These are phyloP conservation scores for Westerdykella ornata DNA, from an alignment of 2,329 filamentous ascomycete genomes.

Conservation along the genomic window DNA sequence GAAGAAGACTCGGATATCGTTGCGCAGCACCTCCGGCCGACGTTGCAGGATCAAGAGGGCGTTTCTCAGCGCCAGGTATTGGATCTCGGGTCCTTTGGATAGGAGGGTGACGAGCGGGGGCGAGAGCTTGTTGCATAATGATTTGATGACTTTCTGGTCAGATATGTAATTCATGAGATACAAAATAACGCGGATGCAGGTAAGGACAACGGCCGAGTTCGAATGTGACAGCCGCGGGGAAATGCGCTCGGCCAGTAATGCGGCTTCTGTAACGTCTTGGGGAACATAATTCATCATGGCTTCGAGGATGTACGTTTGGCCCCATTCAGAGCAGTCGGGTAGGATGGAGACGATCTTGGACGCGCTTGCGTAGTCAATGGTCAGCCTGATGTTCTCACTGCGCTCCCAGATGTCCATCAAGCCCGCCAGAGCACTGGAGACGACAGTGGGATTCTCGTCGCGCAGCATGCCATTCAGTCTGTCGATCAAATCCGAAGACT, in stretches of 20 bases:
- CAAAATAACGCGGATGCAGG: conserved; percentile 90
- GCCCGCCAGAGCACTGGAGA: conserved; percentile 83
- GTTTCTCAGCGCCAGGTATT: conserved; percentile 90
- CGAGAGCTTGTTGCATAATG: conserved; percentile 85
- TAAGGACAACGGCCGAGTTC: conserved; percentile 92
- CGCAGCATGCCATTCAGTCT: conserved; percentile 80
- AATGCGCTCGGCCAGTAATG: conserved; percentile 86
- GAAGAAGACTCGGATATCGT: conserved; percentile 98
- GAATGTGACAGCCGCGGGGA: conserved; percentile 93
- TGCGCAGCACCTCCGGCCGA: conserved; percentile 84
- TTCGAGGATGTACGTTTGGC: conserved; percentile 96
- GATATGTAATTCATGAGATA: conserved; percentile 99
- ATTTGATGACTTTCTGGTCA: conserved; percentile 80
- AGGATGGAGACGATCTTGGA: conserved; percentile 97
- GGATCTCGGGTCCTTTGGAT: conserved; percentile 95
- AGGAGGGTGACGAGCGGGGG: conserved; percentile 90
- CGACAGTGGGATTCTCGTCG: conserved; percentile 95
- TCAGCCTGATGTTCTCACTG: conserved; percentile 94
- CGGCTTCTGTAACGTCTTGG: conserved; percentile 80
- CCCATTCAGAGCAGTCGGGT: conserved; percentile 97
- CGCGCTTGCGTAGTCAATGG: conserved; percentile 93
- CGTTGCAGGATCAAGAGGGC: conserved; percentile 89
- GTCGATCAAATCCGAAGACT: conserved; percentile 86
- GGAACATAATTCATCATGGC: conserved; percentile 97
- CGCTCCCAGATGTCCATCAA: conserved; percentile 98